phyloP scores from a whole-genome alignment of 495 filamentous ascomycete genomes.

The Aspergillus olivimuriae region DNA sequence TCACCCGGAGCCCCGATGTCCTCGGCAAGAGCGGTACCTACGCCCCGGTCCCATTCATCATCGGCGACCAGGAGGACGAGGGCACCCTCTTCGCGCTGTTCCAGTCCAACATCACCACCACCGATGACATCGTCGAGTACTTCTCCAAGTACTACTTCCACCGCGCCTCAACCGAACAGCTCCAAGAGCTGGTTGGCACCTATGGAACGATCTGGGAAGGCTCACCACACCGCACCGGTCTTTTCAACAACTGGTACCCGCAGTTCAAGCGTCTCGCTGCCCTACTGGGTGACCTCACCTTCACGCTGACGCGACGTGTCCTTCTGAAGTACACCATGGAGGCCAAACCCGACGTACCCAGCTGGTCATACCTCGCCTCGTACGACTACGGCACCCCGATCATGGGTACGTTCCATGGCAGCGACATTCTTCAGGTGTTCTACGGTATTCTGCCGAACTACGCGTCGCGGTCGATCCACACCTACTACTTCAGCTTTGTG shows the following conservation, averaged over 20 bases:
- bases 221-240: conserved; percentile 59
- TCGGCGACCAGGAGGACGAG: conserved; percentile 56
- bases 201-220: conserved; percentile 51
- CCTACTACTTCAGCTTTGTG: conserved; percentile 61
- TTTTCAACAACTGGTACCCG: conserved; percentile 60
- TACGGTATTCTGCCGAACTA: conserved; percentile 56
- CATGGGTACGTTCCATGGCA: conserved; percentile 66
- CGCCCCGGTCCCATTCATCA: conserved; percentile 51
- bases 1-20: conserved; percentile 51
- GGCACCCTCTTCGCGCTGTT: conserved; percentile 58
- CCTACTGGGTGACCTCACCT: conserved; percentile 64
- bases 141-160: conserved; percentile 50
- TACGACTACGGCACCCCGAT: conserved; percentile 64
- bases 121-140: conserved; percentile 51
- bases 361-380: conserved; percentile 65
- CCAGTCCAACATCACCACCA: conserved; percentile 57
- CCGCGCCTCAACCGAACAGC: conserved; percentile 32
- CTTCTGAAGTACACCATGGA: conserved; percentile 41
- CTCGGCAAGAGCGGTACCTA: conserved; percentile 45
- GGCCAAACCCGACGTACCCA: conserved; percentile 47
- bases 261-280: conserved; percentile 71
- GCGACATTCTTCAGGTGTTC: conserved; percentile 61
- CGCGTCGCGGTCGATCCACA: conserved; percentile 50
- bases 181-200: conserved; percentile 47
- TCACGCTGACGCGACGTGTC: conserved; percentile 55